Evolutionary conservation across 75 land plant genomes (phyloP).

Genomic region (Larix kaempferi): DNA sequence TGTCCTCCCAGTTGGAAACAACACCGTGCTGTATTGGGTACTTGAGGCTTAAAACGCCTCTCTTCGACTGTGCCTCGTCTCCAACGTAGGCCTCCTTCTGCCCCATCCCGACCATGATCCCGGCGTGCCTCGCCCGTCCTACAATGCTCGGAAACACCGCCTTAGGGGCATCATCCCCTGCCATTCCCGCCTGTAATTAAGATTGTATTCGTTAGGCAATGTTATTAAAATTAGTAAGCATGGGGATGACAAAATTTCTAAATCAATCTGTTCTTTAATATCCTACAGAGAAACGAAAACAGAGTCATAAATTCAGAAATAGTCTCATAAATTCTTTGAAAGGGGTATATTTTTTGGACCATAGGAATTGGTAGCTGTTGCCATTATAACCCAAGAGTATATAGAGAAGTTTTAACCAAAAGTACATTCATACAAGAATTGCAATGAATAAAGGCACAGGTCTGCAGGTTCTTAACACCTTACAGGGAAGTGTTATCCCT

Average conservation of each 20-base stretch:
- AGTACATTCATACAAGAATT: no score
- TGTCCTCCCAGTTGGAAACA: conserved; percentile 44
- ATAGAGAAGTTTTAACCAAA: no score
- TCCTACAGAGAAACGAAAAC: background rate
- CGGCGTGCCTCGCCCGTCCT: conserved; percentile 44
- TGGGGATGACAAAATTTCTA: background rate
- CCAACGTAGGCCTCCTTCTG: conserved; percentile 49
- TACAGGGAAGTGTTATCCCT: no score
- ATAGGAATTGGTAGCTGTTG: no score
- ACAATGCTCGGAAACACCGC: conserved; percentile 54
- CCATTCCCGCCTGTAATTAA: conserved; percentile 44
- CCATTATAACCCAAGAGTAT: no score
- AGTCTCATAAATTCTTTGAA: no score
- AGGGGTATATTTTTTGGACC: no score
- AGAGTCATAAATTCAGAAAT: no score
- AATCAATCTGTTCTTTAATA: background rate
- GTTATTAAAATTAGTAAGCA: no score
- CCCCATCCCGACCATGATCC: conserved; percentile 64
- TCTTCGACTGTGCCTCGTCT: conserved; percentile 45
- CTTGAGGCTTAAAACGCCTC: conserved; percentile 37
- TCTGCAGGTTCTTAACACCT: no score
- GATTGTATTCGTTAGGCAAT: background rate
- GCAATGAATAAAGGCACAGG: no score
- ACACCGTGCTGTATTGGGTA: conserved; percentile 42
- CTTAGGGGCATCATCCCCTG: conserved; percentile 54